A percentile compares a stretch with the other conserved stretches of the same genome.
Conservation (phyloP, 129 eudicot species). For the Tanacetum coccineum region DNA sequence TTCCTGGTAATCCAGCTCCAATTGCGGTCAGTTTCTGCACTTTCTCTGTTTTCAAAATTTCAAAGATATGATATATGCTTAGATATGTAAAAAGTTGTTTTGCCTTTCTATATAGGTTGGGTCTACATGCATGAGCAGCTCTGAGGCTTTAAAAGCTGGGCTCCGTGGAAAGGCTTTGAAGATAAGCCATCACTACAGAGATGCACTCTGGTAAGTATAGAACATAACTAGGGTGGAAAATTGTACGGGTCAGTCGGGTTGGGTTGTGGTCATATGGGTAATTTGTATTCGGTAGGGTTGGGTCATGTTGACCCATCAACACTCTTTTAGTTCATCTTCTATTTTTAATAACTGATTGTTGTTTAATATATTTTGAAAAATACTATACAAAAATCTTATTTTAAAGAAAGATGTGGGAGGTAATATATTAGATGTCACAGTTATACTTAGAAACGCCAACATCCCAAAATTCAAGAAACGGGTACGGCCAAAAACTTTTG, state of each 20-base stretch:
- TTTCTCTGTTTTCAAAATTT: slow-evolving; percentile 1
- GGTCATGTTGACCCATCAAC: background rate
- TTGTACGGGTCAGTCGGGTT: background rate
- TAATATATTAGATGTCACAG: background rate
- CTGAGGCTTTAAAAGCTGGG: slow-evolving; percentile 87
- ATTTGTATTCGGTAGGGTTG: background rate
- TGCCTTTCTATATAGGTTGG: slow-evolving; percentile 64
- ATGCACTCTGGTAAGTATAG: slow-evolving; percentile 70
- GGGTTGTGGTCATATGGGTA: background rate
- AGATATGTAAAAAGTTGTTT: background rate
- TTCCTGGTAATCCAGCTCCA: slow-evolving; percentile 93
- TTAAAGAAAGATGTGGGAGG: background rate
- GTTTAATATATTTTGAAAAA: background rate
- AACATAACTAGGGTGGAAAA: background rate
- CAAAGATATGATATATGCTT: background rate
- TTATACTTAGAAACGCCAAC: too few relatives aligned
- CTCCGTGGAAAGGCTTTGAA: slow-evolving; percentile 88
- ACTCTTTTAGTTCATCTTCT: background rate
- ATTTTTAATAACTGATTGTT: background rate
- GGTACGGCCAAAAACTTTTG: too few relatives aligned
- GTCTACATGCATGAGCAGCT: slow-evolving; percentile 71
- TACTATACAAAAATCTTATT: background rate
- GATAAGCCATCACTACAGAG: slow-evolving; percentile 67
- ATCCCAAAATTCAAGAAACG: too few relatives aligned
- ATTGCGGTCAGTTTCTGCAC: slow-evolving; percentile 56